Percentiles rank a stretch among this genome's conserved stretches.
phyloP scores from a whole-genome alignment of 2,329 filamentous ascomycete species.

The Aspergillus sp. region DNA sequence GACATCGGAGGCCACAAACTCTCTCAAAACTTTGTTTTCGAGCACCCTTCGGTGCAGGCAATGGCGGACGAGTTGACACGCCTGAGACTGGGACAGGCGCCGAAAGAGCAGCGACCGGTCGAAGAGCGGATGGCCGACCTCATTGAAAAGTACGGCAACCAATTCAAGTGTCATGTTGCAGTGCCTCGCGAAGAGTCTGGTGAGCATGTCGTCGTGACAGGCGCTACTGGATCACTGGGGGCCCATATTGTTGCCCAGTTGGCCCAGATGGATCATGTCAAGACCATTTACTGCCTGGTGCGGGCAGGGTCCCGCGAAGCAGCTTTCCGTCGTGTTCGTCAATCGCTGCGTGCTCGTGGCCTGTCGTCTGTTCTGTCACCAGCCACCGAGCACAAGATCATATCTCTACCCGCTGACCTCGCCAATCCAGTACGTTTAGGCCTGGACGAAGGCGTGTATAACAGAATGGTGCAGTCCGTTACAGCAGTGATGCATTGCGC shows the following conservation, averaged over 20 bases:
- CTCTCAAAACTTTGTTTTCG: constrained; percentile 11
- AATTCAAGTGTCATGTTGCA: constrained; percentile 19
- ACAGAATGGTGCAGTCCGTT: constrained; percentile 42
- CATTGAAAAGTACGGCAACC: constrained; percentile 41
- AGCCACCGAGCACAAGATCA: constrained; percentile 39
- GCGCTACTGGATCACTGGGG: constrained; percentile 66
- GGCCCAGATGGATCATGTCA: constrained; percentile 34
- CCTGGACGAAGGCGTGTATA: constrained; percentile 45
- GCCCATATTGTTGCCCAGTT: constrained; percentile 58
- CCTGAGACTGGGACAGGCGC: background rate
- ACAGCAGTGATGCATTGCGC: constrained; percentile 64
- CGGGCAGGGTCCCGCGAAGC: constrained; percentile 43
- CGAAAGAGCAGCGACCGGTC: constrained; percentile 25
- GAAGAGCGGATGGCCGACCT: constrained; percentile 46
- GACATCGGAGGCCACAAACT: background rate
- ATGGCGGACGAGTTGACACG: constrained; percentile 19
- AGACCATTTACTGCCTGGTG: constrained; percentile 57
- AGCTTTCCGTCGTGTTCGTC: constrained; percentile 42
- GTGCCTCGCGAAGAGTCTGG: background rate
- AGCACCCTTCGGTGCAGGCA: constrained; percentile 22
- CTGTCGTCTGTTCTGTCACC: constrained; percentile 14
- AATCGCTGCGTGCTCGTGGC: constrained; percentile 41
- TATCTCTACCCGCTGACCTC: constrained; percentile 52
- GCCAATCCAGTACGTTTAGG: constrained; percentile 48
- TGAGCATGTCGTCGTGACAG: constrained; percentile 38